phyloP scores from a whole-genome alignment of 805 yeast genomes.

The Ogataea nonfermentans region DNA sequence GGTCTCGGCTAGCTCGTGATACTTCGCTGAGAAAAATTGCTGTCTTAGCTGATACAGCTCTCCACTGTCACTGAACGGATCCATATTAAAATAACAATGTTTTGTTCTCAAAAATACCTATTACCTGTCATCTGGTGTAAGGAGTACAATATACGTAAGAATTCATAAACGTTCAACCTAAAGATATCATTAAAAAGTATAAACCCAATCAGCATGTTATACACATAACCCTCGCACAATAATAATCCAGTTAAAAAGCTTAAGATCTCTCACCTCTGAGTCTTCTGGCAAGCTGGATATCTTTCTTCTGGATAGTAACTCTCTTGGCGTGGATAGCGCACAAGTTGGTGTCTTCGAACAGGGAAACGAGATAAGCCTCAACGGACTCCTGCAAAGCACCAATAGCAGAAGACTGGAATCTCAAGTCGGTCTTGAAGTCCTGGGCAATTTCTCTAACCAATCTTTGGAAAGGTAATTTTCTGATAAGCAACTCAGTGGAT shows the following conservation, averaged over 20 bases:
- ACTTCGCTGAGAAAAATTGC: conserved; percentile 30
- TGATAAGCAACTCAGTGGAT: conserved; percentile 89
- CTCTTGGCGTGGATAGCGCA: conserved; percentile 99
- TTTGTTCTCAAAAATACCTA: conserved; percentile 1
- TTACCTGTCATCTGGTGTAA: conserved; percentile 10
- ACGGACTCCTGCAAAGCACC: conserved; percentile 98
- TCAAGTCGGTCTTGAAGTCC: conserved; percentile 87
- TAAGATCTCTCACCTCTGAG: conserved; percentile 95
- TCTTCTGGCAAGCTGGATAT: conserved; percentile 96
- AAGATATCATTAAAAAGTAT: conserved; percentile 18
- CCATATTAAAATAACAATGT: conserved; percentile 16
- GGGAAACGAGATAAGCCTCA: conserved; percentile 94
- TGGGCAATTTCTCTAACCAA: conserved; percentile 94
- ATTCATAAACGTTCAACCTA: conserved; percentile 14
- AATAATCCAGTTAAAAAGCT: conserved; percentile 13
- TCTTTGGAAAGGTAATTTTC: conserved; percentile 97
- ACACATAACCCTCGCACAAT: conserved; percentile 16
- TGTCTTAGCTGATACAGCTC: conserved; percentile 32
- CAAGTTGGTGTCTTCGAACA: conserved; percentile 96
- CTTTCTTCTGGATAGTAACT: conserved; percentile 98
- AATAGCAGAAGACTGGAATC: conserved; percentile 97
- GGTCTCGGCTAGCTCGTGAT: conserved; percentile 18
- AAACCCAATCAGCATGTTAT: conserved; percentile 15
- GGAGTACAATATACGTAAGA: conserved; percentile 3
- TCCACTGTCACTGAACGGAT: conserved; percentile 28